Evolutionary conservation across 306 rosid species (phyloP).

Genomic region (Argentina anserina): DNA sequence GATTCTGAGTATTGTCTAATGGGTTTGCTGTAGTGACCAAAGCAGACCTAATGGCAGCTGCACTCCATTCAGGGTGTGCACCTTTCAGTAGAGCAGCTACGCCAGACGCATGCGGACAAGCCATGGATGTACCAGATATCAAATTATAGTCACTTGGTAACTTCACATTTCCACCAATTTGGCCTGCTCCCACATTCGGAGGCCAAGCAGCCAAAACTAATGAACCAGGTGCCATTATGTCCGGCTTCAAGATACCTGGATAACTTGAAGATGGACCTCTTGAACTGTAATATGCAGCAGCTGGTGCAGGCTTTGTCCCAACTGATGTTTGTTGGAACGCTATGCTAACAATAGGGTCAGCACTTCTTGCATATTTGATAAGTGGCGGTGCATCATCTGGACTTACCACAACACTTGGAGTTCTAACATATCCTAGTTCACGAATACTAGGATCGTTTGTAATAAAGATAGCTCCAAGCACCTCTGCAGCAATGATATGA

Average conservation of each 20-base stretch:
- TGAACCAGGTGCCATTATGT: slow-evolving; percentile 55
- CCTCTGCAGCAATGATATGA: not conserved
- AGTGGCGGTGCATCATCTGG: slow-evolving; percentile 30
- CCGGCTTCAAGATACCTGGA: slow-evolving; percentile 42
- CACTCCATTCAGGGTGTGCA: slow-evolving; percentile 47
- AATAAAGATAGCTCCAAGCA: slow-evolving; percentile 26
- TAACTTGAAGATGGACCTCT: slow-evolving; percentile 48
- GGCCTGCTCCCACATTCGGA: slow-evolving; percentile 1
- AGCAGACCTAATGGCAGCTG: slow-evolving; percentile 51
- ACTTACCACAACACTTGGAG: slow-evolving; percentile 38
- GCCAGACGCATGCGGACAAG: slow-evolving; percentile 55
- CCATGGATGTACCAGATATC: slow-evolving; percentile 56
- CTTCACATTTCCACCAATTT: slow-evolving; percentile 20
- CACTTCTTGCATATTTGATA: slow-evolving; percentile 19
- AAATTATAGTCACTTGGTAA: slow-evolving; percentile 29
- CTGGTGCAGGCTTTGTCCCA: slow-evolving; percentile 40
- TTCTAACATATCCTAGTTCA: slow-evolving; percentile 8
- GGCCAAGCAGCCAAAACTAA: slow-evolving; percentile 43
- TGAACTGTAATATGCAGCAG: slow-evolving; percentile 39
- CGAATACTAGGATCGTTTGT: not conserved
- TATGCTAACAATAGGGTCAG: slow-evolving; percentile 23
- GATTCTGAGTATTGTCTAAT: slow-evolving; percentile 31
- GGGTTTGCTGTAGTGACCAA: slow-evolving; percentile 48
- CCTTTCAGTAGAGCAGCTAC: slow-evolving; percentile 40
- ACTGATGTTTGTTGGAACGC: slow-evolving; percentile 35